Conservation (phyloP, 2,329 filamentous ascomycete species). For the Penicillium sp. region DNA sequence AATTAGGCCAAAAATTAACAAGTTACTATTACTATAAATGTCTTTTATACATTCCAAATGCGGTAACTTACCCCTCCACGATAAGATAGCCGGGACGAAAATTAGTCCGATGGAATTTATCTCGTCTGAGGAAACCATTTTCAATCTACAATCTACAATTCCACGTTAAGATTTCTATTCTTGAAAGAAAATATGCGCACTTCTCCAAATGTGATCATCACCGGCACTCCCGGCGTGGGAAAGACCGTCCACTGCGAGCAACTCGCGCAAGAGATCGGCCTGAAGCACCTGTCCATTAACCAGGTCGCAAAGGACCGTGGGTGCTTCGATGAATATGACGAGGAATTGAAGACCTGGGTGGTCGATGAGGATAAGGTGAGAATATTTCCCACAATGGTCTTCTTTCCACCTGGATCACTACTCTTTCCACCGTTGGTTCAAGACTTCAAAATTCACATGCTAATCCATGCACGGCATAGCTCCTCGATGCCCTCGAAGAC, state of each 20-base stretch:
- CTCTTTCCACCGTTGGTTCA: not conserved
- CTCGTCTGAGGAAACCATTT: constrained; percentile 10
- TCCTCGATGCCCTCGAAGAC: constrained; percentile 81
- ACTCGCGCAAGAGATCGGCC: constrained; percentile 63
- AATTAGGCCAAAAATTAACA: not conserved
- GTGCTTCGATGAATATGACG: constrained; percentile 81
- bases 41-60: constrained; percentile 3
- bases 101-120: constrained; percentile 17
- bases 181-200: constrained; percentile 27
- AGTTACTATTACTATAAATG: not conserved
- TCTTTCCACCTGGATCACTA: not conserved
- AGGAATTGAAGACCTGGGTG: constrained; percentile 77
- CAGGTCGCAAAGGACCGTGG: constrained; percentile 79
- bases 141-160: not conserved
- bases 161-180: not conserved
- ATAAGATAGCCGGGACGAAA: constrained; percentile 16
- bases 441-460: not conserved
- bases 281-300: constrained; percentile 81
- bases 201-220: constrained; percentile 81
- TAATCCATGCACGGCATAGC: constrained; percentile 28
- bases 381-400: not conserved
- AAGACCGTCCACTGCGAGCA: constrained; percentile 88
- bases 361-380: constrained; percentile 90
- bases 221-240: constrained; percentile 88
- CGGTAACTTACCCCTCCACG: constrained; percentile 4